Conservation (phyloP, 768 basidiomycete species). For the Pulveroboletus sp. region DNA sequence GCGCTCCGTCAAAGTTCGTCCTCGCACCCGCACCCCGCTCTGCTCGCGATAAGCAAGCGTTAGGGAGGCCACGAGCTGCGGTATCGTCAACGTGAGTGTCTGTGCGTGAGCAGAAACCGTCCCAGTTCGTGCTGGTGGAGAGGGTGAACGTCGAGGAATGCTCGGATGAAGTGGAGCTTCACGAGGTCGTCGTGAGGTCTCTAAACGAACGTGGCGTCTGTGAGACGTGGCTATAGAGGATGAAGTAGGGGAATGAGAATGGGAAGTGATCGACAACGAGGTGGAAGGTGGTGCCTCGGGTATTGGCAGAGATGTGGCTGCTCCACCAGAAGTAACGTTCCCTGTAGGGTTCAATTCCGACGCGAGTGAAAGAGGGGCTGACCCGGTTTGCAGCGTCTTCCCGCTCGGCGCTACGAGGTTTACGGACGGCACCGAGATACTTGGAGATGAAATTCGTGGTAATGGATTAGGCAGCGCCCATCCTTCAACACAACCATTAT, state of each 20-base stretch:
- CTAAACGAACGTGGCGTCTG: conserved; percentile 26
- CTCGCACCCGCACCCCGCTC: conserved; percentile 17
- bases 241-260: conserved; percentile 2
- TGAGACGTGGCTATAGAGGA: background rate
- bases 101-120: conserved; percentile 3
- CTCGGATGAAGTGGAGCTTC: conserved; percentile 3
- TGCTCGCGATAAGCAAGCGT: conserved; percentile 26
- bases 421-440: conserved; percentile 22
- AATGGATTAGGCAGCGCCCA: conserved; percentile 16
- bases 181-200: conserved; percentile 5
- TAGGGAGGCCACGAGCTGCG: conserved; percentile 32
- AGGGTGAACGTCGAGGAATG: conserved; percentile 24
- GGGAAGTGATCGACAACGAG: conserved; percentile 5
- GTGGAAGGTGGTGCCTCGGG: background rate
- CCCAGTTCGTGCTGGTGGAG: conserved; percentile 19
- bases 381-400: conserved; percentile 1
- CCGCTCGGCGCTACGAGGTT: conserved; percentile 12
- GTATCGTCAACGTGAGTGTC: conserved; percentile 25
- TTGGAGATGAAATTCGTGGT: conserved; percentile 21
- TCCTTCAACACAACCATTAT: conserved; percentile 31
- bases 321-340: background rate
- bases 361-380: background rate
- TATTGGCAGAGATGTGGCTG: background rate
- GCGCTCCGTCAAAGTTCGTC: conserved; percentile 6
- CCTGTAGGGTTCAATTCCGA: background rate